Conservation (phyloP, 2,329 filamentous ascomycete genomes). For the Botrytis pseudocinerea region DNA sequence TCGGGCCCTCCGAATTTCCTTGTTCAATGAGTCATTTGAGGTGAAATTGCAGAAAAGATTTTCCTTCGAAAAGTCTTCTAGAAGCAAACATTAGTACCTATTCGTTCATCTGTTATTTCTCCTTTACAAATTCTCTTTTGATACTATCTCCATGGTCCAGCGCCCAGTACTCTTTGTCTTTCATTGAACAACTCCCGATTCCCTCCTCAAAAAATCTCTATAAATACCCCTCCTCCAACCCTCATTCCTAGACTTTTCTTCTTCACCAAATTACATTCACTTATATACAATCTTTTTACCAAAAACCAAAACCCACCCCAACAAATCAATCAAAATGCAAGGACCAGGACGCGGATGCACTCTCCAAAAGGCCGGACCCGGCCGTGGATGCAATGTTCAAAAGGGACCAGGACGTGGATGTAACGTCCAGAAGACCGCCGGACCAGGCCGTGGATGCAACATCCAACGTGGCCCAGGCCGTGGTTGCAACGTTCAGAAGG, state of each 20-base stretch:
- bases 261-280: slow-evolving; percentile 20
- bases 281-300: slow-evolving; percentile 13
- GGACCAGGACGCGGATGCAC: slow-evolving; percentile 17
- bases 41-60: background rate
- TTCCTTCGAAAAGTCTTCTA: background rate
- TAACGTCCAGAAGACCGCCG: slow-evolving; percentile 13
- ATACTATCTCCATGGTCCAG: background rate
- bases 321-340: slow-evolving; percentile 21
- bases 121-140: background rate
- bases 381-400: slow-evolving; percentile 19
- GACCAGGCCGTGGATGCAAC: slow-evolving; percentile 5
- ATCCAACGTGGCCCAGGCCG: slow-evolving; percentile 5
- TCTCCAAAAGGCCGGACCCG: slow-evolving; percentile 1
- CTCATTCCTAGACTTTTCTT: background rate
- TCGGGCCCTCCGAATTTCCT: slow-evolving; percentile 1
- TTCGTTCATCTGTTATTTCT: background rate
- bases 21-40: background rate
- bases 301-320: slow-evolving; percentile 14
- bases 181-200: background rate
- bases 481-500: slow-evolving; percentile 16
- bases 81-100: background rate
- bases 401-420: slow-evolving; percentile 17
- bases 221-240: slow-evolving; percentile 5
- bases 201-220: background rate
- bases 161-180: background rate